Evolutionary conservation across 2,329 filamentous ascomycete genomes (phyloP).

Genomic region (Ophiostoma sp.): DNA sequence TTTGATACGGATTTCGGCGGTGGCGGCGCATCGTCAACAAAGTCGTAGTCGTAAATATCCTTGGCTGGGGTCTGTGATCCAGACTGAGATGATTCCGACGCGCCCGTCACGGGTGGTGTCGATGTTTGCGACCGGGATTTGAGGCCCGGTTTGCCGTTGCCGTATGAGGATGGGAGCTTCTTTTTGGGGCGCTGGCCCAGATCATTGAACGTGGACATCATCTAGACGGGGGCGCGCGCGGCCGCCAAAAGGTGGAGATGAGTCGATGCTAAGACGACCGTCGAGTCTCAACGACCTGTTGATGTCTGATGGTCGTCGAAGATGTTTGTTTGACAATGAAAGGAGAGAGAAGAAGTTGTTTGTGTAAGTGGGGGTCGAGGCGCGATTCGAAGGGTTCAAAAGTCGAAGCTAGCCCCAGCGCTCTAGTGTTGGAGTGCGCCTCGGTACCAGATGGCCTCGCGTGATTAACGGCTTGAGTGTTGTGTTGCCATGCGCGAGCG

Average conservation of each 20-base stretch:
- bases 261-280: not conserved
- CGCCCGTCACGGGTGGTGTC: slow-evolving; percentile 14
- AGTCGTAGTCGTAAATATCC: slow-evolving; percentile 31
- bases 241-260: not conserved
- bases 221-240: slow-evolving; percentile 27
- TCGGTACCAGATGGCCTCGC: not conserved
- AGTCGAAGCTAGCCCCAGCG: not conserved
- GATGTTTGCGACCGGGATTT: slow-evolving; percentile 30
- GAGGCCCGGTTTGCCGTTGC: slow-evolving; percentile 32
- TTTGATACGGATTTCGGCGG: slow-evolving; percentile 14
- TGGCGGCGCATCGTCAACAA: slow-evolving; percentile 28
- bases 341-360: not conserved
- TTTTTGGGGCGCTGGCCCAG: slow-evolving; percentile 34
- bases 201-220: slow-evolving; percentile 32
- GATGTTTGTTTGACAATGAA: not conserved
- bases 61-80: slow-evolving; percentile 21
- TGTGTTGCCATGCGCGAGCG: slow-evolving; percentile 7
- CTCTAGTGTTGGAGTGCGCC: not conserved
- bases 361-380: not conserved
- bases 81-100: slow-evolving; percentile 8
- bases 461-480: not conserved
- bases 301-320: not conserved
- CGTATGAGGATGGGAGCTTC: slow-evolving; percentile 35
- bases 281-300: not conserved
- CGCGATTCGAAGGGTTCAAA: not conserved